Conservation (phyloP, 2,329 filamentous ascomycete genomes). For the Stachybotrys elegans region DNA sequence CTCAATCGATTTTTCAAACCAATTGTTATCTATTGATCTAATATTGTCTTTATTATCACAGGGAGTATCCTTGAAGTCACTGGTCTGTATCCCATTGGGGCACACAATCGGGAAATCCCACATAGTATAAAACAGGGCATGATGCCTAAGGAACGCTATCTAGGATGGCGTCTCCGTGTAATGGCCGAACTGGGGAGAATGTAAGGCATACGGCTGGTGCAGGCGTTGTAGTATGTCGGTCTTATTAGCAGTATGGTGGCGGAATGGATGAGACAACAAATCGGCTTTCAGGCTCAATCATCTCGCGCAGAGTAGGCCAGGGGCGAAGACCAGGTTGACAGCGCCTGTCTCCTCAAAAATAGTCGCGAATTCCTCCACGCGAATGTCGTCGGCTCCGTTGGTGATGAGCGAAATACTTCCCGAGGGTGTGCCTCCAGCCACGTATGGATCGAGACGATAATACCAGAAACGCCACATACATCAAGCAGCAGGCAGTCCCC, state of each 20-base stretch:
- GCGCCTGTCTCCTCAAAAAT: slow-evolving; percentile 53
- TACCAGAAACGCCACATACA: slow-evolving; percentile 50
- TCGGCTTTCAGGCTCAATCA: slow-evolving; percentile 59
- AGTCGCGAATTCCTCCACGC: slow-evolving; percentile 49
- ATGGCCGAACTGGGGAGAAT: slow-evolving; percentile 58
- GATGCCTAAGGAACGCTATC: no score
- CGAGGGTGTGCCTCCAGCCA: slow-evolving; percentile 56
- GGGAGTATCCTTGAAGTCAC: no score
- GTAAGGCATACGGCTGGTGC: slow-evolving; percentile 49
- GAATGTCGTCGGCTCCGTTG: slow-evolving; percentile 50
- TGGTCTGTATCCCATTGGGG: no score
- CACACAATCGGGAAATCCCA: no score
- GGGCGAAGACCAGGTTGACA: slow-evolving; percentile 50
- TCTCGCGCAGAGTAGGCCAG: slow-evolving; percentile 66
- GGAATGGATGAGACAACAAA: slow-evolving; percentile 67
- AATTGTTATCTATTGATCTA: no score
- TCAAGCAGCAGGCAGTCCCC: slow-evolving; percentile 53
- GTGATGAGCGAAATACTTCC: slow-evolving; percentile 62
- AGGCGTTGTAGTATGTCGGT: slow-evolving; percentile 50
- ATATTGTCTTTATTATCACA: no score
- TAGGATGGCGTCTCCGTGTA: slow-evolving; percentile 71
- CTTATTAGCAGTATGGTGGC: slow-evolving; percentile 7
- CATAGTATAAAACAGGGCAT: no score
- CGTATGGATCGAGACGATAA: slow-evolving; percentile 50
- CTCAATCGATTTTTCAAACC: no score